These are phyloP conservation scores for Begonia loranthoides DNA, from an alignment of 306 rosid species.

Conservation along the genomic window DNA sequence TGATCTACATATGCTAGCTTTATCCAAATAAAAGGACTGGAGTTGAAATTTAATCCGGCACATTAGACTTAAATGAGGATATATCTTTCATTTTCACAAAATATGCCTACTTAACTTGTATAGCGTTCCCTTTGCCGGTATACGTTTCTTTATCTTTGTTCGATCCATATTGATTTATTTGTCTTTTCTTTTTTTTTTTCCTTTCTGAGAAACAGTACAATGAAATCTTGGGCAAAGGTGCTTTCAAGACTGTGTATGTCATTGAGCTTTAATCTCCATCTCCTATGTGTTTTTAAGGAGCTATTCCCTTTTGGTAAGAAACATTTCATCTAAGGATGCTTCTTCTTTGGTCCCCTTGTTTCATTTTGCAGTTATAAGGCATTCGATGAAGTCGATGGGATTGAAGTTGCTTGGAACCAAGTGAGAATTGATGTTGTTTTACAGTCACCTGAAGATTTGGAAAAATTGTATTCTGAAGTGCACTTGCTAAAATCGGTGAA, in stretches of 20 bases:
- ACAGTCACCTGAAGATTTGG: conserved; percentile 57
- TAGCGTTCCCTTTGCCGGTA: too few relatives aligned
- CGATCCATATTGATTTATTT: neutral
- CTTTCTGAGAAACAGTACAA: conserved; percentile 27
- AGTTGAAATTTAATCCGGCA: too few relatives aligned
- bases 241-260: conserved; percentile 92
- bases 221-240: conserved; percentile 91
- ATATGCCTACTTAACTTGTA: too few relatives aligned
- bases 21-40: too few relatives aligned
- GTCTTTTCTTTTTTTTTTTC: too few relatives aligned
- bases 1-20: too few relatives aligned
- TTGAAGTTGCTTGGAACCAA: conserved; percentile 96
- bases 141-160: neutral
- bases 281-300: neutral
- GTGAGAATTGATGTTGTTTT: conserved; percentile 56
- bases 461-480: conserved; percentile 74
- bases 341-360: neutral
- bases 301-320: neutral
- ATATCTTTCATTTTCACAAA: too few relatives aligned
- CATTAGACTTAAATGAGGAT: too few relatives aligned
- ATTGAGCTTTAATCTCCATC: conserved; percentile 20
- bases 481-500: conserved; percentile 61
- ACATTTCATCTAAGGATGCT: too few relatives aligned
- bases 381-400: conserved; percentile 91
- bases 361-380: conserved; percentile 62